Evolutionary conservation across 2,329 filamentous ascomycete species (phyloP).

Genomic region (Monosporascus sp.): DNA sequence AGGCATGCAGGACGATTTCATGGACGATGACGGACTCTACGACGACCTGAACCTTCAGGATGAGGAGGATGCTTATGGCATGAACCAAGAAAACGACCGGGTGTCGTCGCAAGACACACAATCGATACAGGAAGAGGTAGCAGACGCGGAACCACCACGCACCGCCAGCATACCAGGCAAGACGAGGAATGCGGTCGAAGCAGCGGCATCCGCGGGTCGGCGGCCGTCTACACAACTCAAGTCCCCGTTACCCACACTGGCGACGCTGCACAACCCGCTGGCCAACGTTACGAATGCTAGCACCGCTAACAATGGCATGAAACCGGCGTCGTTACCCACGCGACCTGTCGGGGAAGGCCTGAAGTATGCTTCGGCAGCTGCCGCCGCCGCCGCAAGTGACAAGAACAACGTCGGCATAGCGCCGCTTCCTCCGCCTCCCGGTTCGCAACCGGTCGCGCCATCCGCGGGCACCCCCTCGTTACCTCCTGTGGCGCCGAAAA

Average conservation of each 20-base stretch:
- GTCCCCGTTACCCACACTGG: conserved; percentile 86
- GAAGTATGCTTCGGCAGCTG: conserved; percentile 95
- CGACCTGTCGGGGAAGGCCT: conserved; percentile 82
- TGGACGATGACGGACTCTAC: conserved; percentile 92
- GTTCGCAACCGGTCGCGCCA: conserved; percentile 34
- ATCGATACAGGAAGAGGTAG: conserved; percentile 79
- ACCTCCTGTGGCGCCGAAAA: conserved; percentile 46
- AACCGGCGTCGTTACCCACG: conserved; percentile 81
- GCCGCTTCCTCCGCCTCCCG: conserved; percentile 85
- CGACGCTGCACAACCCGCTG: conserved; percentile 76
- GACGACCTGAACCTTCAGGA: conserved; percentile 89
- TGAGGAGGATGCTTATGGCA: conserved; percentile 82
- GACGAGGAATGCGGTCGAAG: conserved; percentile 55
- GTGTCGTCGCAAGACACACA: conserved; percentile 94
- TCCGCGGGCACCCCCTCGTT: conserved; percentile 38
- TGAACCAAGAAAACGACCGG: conserved; percentile 74
- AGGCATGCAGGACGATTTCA: conserved; percentile 81
- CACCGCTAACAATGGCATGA: conserved; percentile 62
- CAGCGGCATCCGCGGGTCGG: conserved; percentile 49
- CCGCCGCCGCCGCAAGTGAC: conserved; percentile 84
- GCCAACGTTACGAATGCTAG: conserved; percentile 54
- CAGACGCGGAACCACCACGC: conserved; percentile 51
- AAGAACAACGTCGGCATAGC: conserved; percentile 87
- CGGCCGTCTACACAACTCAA: conserved; percentile 87
- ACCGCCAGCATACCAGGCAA: conserved; percentile 38